A percentile compares a stretch with the other conserved stretches of the same genome.
Evolutionary conservation across 371 early-diverging fungal species (phyloP).

Genomic region (Saksenaea vasiformis): DNA sequence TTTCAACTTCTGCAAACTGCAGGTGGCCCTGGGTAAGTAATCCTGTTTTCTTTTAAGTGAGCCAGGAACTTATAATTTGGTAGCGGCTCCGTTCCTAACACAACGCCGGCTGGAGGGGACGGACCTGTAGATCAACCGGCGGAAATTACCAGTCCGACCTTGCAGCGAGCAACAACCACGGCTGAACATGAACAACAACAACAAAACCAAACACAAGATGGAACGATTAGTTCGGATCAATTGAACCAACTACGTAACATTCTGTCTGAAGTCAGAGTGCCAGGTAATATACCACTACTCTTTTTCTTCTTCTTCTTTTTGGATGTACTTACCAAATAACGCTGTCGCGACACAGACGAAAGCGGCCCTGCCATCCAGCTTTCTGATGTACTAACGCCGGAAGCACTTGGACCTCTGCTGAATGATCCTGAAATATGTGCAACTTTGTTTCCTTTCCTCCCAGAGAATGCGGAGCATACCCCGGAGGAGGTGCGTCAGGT

Average conservation of each 20-base stretch:
- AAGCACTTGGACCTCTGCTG: constrained; percentile 56
- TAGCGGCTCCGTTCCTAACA: constrained; percentile 23
- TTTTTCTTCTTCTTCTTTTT: background rate
- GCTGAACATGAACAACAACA: constrained; percentile 6
- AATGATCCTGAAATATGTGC: constrained; percentile 55
- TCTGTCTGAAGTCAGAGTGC: constrained; percentile 22
- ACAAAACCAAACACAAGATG: constrained; percentile 10
- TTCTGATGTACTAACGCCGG: constrained; percentile 54
- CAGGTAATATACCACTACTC: constrained; percentile 27
- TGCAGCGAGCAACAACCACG: background rate
- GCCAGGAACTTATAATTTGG: constrained; percentile 7
- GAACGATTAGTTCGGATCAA: constrained; percentile 9
- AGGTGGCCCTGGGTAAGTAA: constrained; percentile 43
- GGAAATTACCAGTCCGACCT: background rate
- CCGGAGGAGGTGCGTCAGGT: constrained; percentile 61
- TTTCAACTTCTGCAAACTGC: constrained; percentile 51
- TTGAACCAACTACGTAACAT: constrained; percentile 28
- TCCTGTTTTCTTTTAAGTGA: background rate
- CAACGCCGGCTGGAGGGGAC: constrained; percentile 12
- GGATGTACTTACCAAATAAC: background rate
- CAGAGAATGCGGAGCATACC: constrained; percentile 49
- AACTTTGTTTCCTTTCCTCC: constrained; percentile 68
- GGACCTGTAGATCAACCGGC: background rate
- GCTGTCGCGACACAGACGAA: background rate
- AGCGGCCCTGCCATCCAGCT: constrained; percentile 16